Evolutionary conservation across 1,139 yeast genomes (phyloP).

Genomic region (Nematodospora anomalae): DNA sequence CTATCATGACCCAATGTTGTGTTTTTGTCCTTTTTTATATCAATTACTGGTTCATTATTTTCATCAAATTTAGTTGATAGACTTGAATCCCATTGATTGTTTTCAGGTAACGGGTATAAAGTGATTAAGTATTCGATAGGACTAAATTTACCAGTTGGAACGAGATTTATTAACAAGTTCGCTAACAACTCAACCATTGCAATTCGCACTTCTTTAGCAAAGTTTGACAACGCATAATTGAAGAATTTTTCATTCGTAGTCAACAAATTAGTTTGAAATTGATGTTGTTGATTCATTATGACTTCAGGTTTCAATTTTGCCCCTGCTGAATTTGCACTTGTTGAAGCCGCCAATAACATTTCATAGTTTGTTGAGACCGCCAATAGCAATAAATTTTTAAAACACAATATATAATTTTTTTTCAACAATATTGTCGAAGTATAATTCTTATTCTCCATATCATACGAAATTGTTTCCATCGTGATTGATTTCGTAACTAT

Average conservation of each 20-base stretch:
- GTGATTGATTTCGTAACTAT: constrained; percentile 30
- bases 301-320: constrained; percentile 47
- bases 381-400: constrained; percentile 35
- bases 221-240: constrained; percentile 32
- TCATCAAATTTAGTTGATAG: constrained; percentile 16
- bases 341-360: constrained; percentile 34
- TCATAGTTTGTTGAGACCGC: constrained; percentile 41
- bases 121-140: constrained; percentile 37
- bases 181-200: constrained; percentile 42
- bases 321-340: constrained; percentile 38
- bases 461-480: constrained; percentile 19
- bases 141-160: constrained; percentile 41
- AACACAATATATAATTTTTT: constrained; percentile 34
- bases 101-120: constrained; percentile 31
- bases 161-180: constrained; percentile 35
- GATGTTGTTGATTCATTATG: constrained; percentile 43
- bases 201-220: constrained; percentile 36
- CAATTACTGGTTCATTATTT: constrained; percentile 20
- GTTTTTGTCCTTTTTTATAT: constrained; percentile 24
- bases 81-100: constrained; percentile 25
- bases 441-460: constrained; percentile 18
- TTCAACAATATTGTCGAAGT: constrained; percentile 27
- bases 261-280: constrained; percentile 34
- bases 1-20: constrained; percentile 28
- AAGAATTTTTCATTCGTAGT: constrained; percentile 33